Percentiles rank a stretch among this genome's conserved stretches.
phyloP scores from a whole-genome alignment of 257 asterid genomes.

The Fraxinus americana region DNA sequence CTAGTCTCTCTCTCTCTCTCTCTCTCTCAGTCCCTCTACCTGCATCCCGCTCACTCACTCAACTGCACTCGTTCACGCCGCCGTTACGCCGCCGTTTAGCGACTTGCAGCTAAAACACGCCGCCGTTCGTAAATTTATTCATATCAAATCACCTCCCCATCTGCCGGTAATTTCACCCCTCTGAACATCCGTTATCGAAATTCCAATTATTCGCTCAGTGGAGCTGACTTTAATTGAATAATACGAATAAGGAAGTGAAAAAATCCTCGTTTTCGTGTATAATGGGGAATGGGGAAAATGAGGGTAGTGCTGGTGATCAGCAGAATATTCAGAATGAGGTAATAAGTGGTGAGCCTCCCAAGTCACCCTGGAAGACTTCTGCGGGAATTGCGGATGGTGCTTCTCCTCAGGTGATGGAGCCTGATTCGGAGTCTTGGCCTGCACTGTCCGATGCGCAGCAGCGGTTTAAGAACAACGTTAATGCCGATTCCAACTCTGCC shows the following conservation, averaged over 20 bases:
- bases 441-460: constrained; percentile 68
- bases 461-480: constrained; percentile 39
- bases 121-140: background rate
- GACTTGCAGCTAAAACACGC: constrained; percentile 5
- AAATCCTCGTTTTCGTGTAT: background rate
- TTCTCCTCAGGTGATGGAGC: constrained; percentile 41
- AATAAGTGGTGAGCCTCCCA: constrained; percentile 42
- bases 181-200: background rate
- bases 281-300: constrained; percentile 59
- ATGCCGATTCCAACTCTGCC: constrained; percentile 30
- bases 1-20: constrained; percentile 14
- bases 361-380: constrained; percentile 83
- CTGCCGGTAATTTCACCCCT: background rate
- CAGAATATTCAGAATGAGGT: constrained; percentile 49
- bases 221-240: background rate
- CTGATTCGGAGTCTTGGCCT: constrained; percentile 85
- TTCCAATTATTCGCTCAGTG: background rate
- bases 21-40: constrained; percentile 3
- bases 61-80: background rate
- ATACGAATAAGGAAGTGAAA: background rate
- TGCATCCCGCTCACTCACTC: background rate
- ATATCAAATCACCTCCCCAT: background rate
- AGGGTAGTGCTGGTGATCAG: constrained; percentile 35
- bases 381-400: constrained; percentile 20
- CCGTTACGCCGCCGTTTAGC: background rate